These are phyloP conservation scores for Mycena albidolilacea DNA, from an alignment of 768 basidiomycete genomes.

Conservation along the genomic window DNA sequence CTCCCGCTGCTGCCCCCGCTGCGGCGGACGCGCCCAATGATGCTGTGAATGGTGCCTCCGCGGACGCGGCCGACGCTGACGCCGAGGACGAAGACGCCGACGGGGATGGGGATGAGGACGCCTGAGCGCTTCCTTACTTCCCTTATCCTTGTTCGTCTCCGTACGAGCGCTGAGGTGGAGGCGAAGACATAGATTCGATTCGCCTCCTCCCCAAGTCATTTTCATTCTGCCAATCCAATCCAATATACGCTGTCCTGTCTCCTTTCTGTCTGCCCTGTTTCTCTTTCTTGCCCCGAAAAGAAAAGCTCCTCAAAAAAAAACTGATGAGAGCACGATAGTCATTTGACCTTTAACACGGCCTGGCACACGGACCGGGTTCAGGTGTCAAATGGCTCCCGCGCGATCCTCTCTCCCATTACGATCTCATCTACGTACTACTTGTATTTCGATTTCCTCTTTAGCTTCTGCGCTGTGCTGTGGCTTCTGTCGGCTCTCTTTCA, in stretches of 20 bases:
- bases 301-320: not conserved
- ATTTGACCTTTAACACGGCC: conserved; percentile 35
- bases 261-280: not conserved
- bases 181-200: not conserved
- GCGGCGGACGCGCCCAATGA: not conserved
- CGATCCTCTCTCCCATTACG: too few relatives aligned
- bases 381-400: conserved; percentile 29
- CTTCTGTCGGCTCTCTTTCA: too few relatives aligned
- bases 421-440: too few relatives aligned
- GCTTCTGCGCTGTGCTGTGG: too few relatives aligned
- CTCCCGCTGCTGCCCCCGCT: not conserved
- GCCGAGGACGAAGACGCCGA: conserved; percentile 10
- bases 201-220: too few relatives aligned
- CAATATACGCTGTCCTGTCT: not conserved
- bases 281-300: not conserved
- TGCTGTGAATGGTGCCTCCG: not conserved
- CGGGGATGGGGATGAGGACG: conserved; percentile 27
- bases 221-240: too few relatives aligned
- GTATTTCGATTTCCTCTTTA: too few relatives aligned
- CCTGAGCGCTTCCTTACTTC: not conserved
- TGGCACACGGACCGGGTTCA: not conserved
- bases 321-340: conserved; percentile 19
- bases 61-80: not conserved
- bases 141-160: not conserved
- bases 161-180: not conserved